phyloP scores from a whole-genome alignment of 1,139 yeast species.

The Sugiyamaella sp. region DNA sequence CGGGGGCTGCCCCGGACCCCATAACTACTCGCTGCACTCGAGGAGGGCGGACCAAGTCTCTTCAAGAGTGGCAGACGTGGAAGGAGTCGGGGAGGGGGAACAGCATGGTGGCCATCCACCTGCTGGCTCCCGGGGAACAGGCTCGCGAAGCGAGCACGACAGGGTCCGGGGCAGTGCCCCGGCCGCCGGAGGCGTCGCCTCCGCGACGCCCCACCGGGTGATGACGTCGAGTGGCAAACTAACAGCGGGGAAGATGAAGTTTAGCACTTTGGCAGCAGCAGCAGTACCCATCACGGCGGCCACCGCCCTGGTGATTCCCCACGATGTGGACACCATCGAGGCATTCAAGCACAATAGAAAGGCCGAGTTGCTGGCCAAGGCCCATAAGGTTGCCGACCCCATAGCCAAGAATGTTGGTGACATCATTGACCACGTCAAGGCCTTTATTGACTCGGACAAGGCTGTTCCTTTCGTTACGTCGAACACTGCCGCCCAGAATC shows the following conservation, averaged over 20 bases:
- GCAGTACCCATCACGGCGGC: slow-evolving; percentile 60
- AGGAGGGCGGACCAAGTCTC: too few relatives aligned
- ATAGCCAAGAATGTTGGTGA: slow-evolving; percentile 3
- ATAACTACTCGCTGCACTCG: not conserved
- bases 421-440: slow-evolving; percentile 25
- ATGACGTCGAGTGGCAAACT: not conserved
- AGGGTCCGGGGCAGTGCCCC: too few relatives aligned
- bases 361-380: slow-evolving; percentile 11
- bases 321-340: slow-evolving; percentile 32
- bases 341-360: slow-evolving; percentile 26
- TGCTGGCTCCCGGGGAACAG: too few relatives aligned
- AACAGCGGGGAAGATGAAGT: slow-evolving; percentile 37
- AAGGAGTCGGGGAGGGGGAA: too few relatives aligned
- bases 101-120: too few relatives aligned
- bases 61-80: too few relatives aligned
- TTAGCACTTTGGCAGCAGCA: slow-evolving; percentile 41
- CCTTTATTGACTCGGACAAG: slow-evolving; percentile 29
- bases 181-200: not conserved
- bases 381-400: not conserved
- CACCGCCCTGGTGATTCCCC: slow-evolving; percentile 68
- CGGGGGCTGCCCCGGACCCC: too few relatives aligned
- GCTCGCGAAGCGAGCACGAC: not conserved
- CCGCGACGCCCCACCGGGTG: not conserved
- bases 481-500: slow-evolving; percentile 49
- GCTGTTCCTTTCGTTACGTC: slow-evolving; percentile 48